Evolutionary conservation across 2,329 filamentous ascomycete genomes (phyloP).

Genomic region (Emmonsia crescens): DNA sequence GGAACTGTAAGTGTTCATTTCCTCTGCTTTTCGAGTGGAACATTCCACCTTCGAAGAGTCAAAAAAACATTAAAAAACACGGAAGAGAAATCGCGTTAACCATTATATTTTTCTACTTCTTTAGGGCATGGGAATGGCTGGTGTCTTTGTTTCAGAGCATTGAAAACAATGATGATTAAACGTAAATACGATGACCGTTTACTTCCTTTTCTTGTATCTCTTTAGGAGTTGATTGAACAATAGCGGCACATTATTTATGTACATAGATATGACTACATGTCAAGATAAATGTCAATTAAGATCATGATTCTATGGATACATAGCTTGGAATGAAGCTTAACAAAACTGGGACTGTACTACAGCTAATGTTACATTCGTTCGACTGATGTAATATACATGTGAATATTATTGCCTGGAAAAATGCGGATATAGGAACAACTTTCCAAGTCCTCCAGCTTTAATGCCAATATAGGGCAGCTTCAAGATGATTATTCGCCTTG

Average conservation of each 20-base stretch:
- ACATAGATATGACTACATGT: neutral
- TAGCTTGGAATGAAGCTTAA: neutral
- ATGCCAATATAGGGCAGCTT: neutral
- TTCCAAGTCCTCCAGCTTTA: neutral
- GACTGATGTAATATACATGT: neutral
- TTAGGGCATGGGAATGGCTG: constrained; percentile 63
- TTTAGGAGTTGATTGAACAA: neutral
- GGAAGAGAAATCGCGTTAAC: neutral
- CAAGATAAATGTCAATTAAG: neutral
- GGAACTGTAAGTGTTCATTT: constrained; percentile 64
- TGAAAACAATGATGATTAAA: constrained; percentile 6
- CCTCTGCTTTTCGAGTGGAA: neutral
- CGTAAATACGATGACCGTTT: neutral
- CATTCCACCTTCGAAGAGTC: neutral
- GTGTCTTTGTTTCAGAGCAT: constrained; percentile 85
- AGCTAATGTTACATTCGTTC: neutral
- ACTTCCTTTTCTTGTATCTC: neutral
- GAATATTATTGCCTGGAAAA: neutral
- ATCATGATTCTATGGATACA: neutral
- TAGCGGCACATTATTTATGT: neutral
- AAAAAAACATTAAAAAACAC: neutral
- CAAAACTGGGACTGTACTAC: neutral
- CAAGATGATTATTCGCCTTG: neutral
- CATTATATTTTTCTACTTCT: neutral
- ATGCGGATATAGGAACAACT: neutral